These are phyloP conservation scores for Colletotrichum siamense DNA, from an alignment of 2,329 filamentous ascomycete species.

Conservation along the genomic window DNA sequence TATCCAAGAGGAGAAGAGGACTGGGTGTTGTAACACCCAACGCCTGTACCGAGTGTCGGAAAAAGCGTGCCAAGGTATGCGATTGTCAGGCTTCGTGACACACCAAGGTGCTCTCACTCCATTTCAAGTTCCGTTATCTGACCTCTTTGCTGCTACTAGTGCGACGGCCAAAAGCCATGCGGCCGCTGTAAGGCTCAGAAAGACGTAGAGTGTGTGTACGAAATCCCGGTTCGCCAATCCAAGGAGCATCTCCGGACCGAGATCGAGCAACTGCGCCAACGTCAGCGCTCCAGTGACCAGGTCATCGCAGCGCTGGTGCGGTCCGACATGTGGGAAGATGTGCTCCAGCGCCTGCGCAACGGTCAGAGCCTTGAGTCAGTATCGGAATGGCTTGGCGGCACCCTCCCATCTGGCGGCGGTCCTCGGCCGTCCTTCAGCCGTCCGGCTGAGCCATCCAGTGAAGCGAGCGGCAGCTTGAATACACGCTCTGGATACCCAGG, in stretches of 20 bases:
- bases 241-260: slow-evolving; percentile 67
- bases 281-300: slow-evolving; percentile 59
- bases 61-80: slow-evolving; percentile 65
- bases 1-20: slow-evolving; percentile 59
- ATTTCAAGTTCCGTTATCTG: background rate
- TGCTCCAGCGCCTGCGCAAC: slow-evolving; percentile 56
- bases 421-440: slow-evolving; percentile 33
- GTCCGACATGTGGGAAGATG: slow-evolving; percentile 58
- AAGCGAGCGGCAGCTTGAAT: slow-evolving; percentile 26
- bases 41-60: slow-evolving; percentile 66
- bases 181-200: slow-evolving; percentile 60
- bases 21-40: slow-evolving; percentile 64
- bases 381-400: slow-evolving; percentile 55
- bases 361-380: slow-evolving; percentile 62
- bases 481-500: slow-evolving; percentile 23
- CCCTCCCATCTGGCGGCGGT: slow-evolving; percentile 34
- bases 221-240: slow-evolving; percentile 66
- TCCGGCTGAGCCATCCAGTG: slow-evolving; percentile 27
- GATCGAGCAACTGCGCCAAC: slow-evolving; percentile 61
- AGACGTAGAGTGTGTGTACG: slow-evolving; percentile 64
- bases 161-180: slow-evolving; percentile 64
- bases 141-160: slow-evolving; percentile 41
- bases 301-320: slow-evolving; percentile 60
- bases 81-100: background rate
- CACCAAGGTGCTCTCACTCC: background rate